Conservation (phyloP, 169 alveolate genomes). For the Plasmodium inui region DNA sequence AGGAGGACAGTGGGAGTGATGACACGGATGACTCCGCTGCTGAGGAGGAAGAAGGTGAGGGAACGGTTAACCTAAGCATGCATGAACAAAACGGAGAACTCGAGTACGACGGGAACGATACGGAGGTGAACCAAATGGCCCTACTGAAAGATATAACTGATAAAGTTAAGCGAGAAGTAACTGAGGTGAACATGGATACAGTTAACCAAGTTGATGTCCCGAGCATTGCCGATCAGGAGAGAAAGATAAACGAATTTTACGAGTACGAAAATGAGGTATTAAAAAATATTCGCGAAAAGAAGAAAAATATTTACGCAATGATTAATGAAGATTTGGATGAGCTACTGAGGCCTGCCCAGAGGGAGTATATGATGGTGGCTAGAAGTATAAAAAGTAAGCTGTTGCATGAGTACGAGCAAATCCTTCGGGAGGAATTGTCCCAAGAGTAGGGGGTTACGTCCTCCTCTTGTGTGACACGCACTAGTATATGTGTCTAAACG, state of each 20-base stretch:
- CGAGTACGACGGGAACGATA: neutral
- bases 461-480: neutral
- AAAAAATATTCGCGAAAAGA: slow-evolving; percentile 23
- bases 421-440: slow-evolving; percentile 31
- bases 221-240: slow-evolving; percentile 54
- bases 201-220: slow-evolving; percentile 31
- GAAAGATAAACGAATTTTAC: slow-evolving; percentile 61
- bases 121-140: slow-evolving; percentile 18
- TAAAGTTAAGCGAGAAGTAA: slow-evolving; percentile 25
- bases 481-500: neutral
- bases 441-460: slow-evolving; percentile 2
- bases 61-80: neutral
- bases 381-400: slow-evolving; percentile 36
- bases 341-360: slow-evolving; percentile 60
- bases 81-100: neutral
- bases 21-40: neutral
- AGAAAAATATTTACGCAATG: slow-evolving; percentile 50
- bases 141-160: slow-evolving; percentile 53
- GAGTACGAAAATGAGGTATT: slow-evolving; percentile 56
- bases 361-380: slow-evolving; percentile 68
- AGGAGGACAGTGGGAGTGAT: neutral
- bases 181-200: neutral
- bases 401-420: slow-evolving; percentile 55
- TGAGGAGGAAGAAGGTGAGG: neutral
- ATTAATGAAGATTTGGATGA: slow-evolving; percentile 57